Evolutionary conservation across 2,329 filamentous ascomycete species (phyloP), one percentile per base, ranked within the genome.

Genomic region (Acephala macrosclerotiorum): DNA sequence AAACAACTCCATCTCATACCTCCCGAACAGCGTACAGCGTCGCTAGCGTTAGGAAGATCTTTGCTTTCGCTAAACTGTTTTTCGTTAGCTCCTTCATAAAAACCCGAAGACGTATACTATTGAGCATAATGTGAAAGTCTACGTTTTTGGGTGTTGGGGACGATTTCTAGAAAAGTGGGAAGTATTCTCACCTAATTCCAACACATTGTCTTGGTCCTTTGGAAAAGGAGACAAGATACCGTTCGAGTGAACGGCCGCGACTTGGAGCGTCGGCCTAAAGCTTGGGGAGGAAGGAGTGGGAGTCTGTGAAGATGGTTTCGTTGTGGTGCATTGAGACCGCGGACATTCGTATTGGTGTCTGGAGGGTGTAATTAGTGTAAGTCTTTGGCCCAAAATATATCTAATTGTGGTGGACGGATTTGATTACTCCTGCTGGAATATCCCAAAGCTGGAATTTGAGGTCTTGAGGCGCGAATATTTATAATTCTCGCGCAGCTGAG

Each of bases 1-100:
- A 26, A 42, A 60, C 25, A 60, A 25, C 25, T 60, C 56, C 45
- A 55, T 57, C 16, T 35, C 33, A 38, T 38, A 38, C 12, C 29
- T 25, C 35, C 55, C 8, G 20, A 57, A 57, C 14, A 22, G 12
- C 4, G 29, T 36, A 57, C 14, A 22, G 12, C 4, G 29, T 36
- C 18, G 55, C 55, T 12, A 57, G 16, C 18, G 55, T 25, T 6
- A 57, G 33, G 16, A 36, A 38, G 11, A 57, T 35, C 35, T 57
- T 33, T 38, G 33, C 33, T 12, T 57, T 36, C 18, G 55, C 55
- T 25, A 57, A 18, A 22, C 25, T 53, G 6, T 12, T 29, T 12
- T 5, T 3, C 18, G 25, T 53, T 12, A 29, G 22, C 14, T 33
- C n/a, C 3, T 29, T 6, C 25, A 26, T 16, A 25, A 1, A 6